A percentile compares a stretch with the other conserved stretches of the same genome.
Conservation (phyloP, 208 protist genomes). For the Trypanosoma cruzi region DNA sequence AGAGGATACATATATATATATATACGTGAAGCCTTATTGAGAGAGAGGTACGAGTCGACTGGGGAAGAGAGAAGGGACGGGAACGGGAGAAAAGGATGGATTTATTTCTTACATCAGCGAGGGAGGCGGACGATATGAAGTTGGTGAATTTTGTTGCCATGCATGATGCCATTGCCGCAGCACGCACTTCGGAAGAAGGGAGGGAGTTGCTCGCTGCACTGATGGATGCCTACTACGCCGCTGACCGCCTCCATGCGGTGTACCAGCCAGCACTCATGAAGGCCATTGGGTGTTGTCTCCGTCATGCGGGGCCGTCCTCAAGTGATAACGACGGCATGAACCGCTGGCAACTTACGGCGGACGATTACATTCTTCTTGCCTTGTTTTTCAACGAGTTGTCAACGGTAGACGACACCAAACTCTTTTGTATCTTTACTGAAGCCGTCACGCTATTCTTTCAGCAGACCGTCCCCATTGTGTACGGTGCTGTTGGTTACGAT, state of each 20-base stretch:
- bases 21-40: background rate
- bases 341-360: slow-evolving; percentile 24
- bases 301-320: slow-evolving; percentile 7
- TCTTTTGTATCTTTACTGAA: slow-evolving; percentile 35
- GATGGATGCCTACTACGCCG: slow-evolving; percentile 46
- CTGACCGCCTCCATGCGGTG: slow-evolving; percentile 5
- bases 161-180: background rate
- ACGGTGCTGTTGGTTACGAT: slow-evolving; percentile 6
- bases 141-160: slow-evolving; percentile 30
- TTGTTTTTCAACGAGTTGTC: slow-evolving; percentile 72
- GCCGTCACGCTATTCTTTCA: slow-evolving; percentile 36
- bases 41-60: no score
- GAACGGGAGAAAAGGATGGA: slow-evolving; percentile 7
- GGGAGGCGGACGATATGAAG: slow-evolving; percentile 18
- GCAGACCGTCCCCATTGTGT: slow-evolving; percentile 29
- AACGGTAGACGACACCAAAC: slow-evolving; percentile 30
- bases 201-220: slow-evolving; percentile 35
- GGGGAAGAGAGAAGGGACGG: background rate
- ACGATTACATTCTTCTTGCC: slow-evolving; percentile 55
- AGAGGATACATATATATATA: background rate
- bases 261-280: slow-evolving; percentile 37
- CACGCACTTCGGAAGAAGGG: slow-evolving; percentile 17
- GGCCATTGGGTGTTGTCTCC: slow-evolving; percentile 28
- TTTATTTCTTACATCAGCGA: slow-evolving; percentile 14
- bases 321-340: background rate